A percentile compares a stretch with the other conserved stretches of the same genome.
Conservation (phyloP, 441 rosid genomes). For the Brassica balearica region DNA sequence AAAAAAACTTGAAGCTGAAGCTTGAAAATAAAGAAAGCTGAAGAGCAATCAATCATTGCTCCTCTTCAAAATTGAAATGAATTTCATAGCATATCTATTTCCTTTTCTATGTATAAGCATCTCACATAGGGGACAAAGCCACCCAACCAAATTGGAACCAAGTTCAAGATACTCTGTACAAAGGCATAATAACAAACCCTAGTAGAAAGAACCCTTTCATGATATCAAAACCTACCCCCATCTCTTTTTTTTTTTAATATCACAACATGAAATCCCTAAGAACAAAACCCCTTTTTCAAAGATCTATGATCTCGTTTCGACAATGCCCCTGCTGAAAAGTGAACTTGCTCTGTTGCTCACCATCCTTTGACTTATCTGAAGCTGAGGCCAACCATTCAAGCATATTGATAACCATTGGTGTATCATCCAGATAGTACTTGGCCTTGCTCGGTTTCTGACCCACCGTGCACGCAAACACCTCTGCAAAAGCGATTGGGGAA, state of each 20-base stretch:
- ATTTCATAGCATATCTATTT: slow-evolving; percentile 32
- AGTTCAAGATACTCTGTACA: slow-evolving; percentile 34
- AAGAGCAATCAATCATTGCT: neutral
- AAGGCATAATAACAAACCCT: slow-evolving; percentile 25
- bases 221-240: slow-evolving; percentile 30
- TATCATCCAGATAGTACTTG: slow-evolving; percentile 80
- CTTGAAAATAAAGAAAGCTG: neutral
- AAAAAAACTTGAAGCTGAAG: neutral
- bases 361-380: slow-evolving; percentile 39
- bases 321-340: slow-evolving; percentile 39
- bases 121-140: slow-evolving; percentile 28
- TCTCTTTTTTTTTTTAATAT: slow-evolving; percentile 14
- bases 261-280: slow-evolving; percentile 34
- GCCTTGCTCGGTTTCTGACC: slow-evolving; percentile 94
- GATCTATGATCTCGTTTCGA: slow-evolving; percentile 35
- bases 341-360: slow-evolving; percentile 33
- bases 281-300: slow-evolving; percentile 43
- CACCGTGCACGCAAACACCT: slow-evolving; percentile 80
- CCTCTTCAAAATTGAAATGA: slow-evolving; percentile 28
- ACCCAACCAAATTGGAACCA: slow-evolving; percentile 1
- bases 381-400: slow-evolving; percentile 61
- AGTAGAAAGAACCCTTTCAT: slow-evolving; percentile 18
- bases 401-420: slow-evolving; percentile 59
- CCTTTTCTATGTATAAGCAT: slow-evolving; percentile 46
- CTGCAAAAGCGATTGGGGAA: slow-evolving; percentile 45